Conservation (phyloP, 495 filamentous ascomycete species). For the Ascodesmis nigricans region DNA sequence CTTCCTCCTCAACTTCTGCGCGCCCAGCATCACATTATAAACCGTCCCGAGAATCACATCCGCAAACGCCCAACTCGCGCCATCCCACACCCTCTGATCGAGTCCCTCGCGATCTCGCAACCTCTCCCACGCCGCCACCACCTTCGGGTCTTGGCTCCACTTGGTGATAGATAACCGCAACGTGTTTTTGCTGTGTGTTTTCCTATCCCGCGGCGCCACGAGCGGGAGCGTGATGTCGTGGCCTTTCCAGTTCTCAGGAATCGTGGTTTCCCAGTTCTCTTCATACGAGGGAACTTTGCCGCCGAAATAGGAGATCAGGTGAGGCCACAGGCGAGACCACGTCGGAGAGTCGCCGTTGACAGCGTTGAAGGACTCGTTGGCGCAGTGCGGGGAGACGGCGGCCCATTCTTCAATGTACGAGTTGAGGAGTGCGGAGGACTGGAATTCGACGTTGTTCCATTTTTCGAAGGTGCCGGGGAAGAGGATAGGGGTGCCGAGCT, state of each 20-base stretch:
- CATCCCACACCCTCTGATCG: slow-evolving; percentile 6
- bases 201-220: too few relatives aligned
- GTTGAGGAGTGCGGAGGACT: slow-evolving; percentile 26
- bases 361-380: slow-evolving; percentile 28
- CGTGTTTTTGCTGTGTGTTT: slow-evolving; percentile 1
- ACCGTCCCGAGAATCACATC: not conserved
- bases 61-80: not conserved
- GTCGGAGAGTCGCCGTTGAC: slow-evolving; percentile 26
- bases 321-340: slow-evolving; percentile 28
- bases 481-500: slow-evolving; percentile 22
- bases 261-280: slow-evolving; percentile 6
- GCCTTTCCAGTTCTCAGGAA: slow-evolving; percentile 8
- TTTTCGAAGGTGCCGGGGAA: slow-evolving; percentile 25
- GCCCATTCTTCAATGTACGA: slow-evolving; percentile 32
- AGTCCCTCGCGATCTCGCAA: slow-evolving; percentile 17
- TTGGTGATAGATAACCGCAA: slow-evolving; percentile 13
- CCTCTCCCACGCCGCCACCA: slow-evolving; percentile 26
- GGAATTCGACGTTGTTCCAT: slow-evolving; percentile 13
- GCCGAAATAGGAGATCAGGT: slow-evolving; percentile 27
- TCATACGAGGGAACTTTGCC: slow-evolving; percentile 18
- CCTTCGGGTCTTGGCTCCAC: slow-evolving; percentile 28
- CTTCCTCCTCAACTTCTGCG: not conserved
- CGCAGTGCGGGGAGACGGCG: slow-evolving; percentile 23
- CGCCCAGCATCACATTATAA: not conserved
- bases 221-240: slow-evolving; percentile 9